A percentile compares a stretch with the other conserved stretches of the same genome.
These are phyloP conservation scores for Ogataea nakhonphanomensis DNA, from an alignment of 805 yeast genomes.

Conservation along the genomic window DNA sequence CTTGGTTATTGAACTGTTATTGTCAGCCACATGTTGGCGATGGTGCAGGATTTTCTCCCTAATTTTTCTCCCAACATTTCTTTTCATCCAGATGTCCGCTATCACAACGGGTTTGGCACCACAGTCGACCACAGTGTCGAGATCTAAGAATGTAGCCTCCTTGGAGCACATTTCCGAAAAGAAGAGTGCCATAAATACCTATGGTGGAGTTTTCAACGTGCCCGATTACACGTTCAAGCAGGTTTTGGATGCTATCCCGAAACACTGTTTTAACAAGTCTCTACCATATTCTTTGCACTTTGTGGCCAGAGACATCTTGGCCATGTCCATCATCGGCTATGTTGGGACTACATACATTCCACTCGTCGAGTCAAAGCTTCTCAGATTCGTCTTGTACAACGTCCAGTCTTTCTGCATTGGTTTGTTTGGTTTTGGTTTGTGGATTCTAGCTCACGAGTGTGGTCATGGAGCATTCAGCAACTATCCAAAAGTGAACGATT, in stretches of 20 bases:
- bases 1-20: too few species aligned
- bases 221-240: slow-evolving; percentile 64
- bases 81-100: slow-evolving; percentile 12
- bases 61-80: slow-evolving; percentile 1
- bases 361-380: slow-evolving; percentile 29
- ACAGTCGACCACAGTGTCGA: slow-evolving; percentile 12
- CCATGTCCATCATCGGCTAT: slow-evolving; percentile 42
- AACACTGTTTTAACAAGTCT: slow-evolving; percentile 57
- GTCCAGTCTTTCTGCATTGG: slow-evolving; percentile 40
- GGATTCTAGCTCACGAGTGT: slow-evolving; percentile 65
- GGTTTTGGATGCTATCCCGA: slow-evolving; percentile 54
- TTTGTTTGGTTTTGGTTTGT: slow-evolving; percentile 53
- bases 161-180: slow-evolving; percentile 9
- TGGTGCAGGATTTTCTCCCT: slow-evolving; percentile 2
- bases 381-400: slow-evolving; percentile 42
- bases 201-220: slow-evolving; percentile 52
- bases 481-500: slow-evolving; percentile 48
- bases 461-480: slow-evolving; percentile 63
- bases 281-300: slow-evolving; percentile 46
- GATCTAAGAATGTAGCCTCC: slow-evolving; percentile 24
- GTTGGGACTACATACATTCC: slow-evolving; percentile 44
- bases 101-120: slow-evolving; percentile 14
- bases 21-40: not conserved
- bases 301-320: slow-evolving; percentile 49
- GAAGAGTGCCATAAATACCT: slow-evolving; percentile 44